A percentile compares a stretch with the other conserved stretches of the same genome.
Evolutionary conservation across 495 filamentous ascomycete species (phyloP).

Genomic region (Bryoglossum gracile): DNA sequence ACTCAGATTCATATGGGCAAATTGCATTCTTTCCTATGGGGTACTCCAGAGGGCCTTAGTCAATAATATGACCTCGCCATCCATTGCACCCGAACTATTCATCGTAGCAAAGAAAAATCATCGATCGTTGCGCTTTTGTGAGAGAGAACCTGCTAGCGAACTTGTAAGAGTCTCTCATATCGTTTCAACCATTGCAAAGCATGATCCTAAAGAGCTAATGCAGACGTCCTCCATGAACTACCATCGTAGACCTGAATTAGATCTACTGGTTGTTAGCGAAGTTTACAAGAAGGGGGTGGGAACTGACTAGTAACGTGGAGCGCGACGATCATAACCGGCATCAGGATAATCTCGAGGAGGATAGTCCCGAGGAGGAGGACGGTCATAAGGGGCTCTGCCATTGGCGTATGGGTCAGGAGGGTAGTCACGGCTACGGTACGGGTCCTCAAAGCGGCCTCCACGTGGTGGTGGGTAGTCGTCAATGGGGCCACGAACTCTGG

Average conservation of each 20-base stretch:
- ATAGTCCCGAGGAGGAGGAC: constrained; percentile 49
- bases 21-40: constrained; percentile 12
- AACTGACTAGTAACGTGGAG: constrained; percentile 24
- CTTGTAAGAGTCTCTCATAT: constrained; percentile 1
- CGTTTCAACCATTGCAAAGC: no score
- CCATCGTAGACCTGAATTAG: constrained; percentile 3
- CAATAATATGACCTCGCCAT: no score
- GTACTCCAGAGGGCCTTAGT: background rate
- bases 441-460: constrained; percentile 53
- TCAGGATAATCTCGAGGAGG: constrained; percentile 40
- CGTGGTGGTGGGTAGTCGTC: constrained; percentile 70
- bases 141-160: background rate
- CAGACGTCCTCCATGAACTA: background rate
- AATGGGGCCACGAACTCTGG: constrained; percentile 49
- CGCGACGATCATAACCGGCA: constrained; percentile 41
- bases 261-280: constrained; percentile 3
- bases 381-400: constrained; percentile 45
- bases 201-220: background rate
- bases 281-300: background rate
- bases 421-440: constrained; percentile 55
- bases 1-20: background rate
- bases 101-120: background rate
- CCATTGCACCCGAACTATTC: background rate
- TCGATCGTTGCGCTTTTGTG: constrained; percentile 2
- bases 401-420: constrained; percentile 57